Evolutionary conservation across 75 land plant species (phyloP).

Genomic region (Pseudotsuga menziesii): DNA sequence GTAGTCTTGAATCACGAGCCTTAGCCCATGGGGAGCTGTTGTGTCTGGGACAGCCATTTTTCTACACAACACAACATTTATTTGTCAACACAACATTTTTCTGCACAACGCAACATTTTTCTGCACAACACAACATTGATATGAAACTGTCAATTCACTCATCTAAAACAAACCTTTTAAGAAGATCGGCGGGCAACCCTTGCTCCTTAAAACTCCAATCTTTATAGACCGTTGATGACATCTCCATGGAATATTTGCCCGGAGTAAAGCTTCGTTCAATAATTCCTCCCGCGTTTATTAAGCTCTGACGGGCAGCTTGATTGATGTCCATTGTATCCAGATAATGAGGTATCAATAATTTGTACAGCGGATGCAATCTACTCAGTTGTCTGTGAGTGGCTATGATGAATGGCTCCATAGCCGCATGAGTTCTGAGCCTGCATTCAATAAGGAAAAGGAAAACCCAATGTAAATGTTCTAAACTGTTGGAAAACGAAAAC

Average conservation of each 20-base stretch:
- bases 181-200: slow-evolving; percentile 32
- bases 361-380: slow-evolving; percentile 25
- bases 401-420: slow-evolving; percentile 27
- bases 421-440: slow-evolving; percentile 37
- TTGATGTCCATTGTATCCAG: slow-evolving; percentile 35
- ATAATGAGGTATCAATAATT: slow-evolving; percentile 23
- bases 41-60: slow-evolving; percentile 91
- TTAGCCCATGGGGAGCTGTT: slow-evolving; percentile 50
- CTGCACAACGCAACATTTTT: too few species aligned
- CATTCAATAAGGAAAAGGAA: background rate
- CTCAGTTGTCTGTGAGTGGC: slow-evolving; percentile 36
- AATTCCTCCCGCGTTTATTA: slow-evolving; percentile 28
- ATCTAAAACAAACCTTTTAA: slow-evolving; percentile 22
- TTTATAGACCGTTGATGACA: slow-evolving; percentile 30
- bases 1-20: slow-evolving; percentile 81
- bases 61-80: slow-evolving; percentile 29
- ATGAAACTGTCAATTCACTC: background rate
- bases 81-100: too few species aligned
- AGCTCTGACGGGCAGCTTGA: slow-evolving; percentile 22
- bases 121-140: too few species aligned
- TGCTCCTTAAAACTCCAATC: slow-evolving; percentile 62
- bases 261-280: slow-evolving; percentile 29
- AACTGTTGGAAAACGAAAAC: too few species aligned
- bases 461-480: background rate
- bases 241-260: slow-evolving; percentile 25